Evolutionary conservation across 2,329 filamentous ascomycete genomes (phyloP).

Genomic region (Pseudocercospora ulei): DNA sequence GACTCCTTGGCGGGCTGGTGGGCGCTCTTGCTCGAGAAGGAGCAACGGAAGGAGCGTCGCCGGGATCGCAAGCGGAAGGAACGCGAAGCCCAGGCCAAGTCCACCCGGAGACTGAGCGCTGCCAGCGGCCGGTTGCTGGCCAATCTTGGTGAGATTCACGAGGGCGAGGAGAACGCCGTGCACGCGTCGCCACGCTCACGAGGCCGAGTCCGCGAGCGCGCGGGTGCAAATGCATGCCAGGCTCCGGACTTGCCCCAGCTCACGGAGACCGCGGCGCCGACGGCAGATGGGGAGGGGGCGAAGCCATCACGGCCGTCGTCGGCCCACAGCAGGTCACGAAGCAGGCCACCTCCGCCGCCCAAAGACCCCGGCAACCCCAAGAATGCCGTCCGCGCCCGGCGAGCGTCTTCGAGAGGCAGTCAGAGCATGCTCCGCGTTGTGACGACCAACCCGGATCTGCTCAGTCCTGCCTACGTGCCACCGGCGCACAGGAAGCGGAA

Average conservation of each 20-base stretch:
- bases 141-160: conserved; percentile 67
- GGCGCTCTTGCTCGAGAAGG: conserved; percentile 87
- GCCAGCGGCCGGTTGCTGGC: conserved; percentile 79
- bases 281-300: conserved; percentile 34
- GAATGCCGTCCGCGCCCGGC: conserved; percentile 51
- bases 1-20: conserved; percentile 92
- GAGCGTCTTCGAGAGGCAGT: conserved; percentile 36
- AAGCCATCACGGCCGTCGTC: conserved; percentile 46
- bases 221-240: conserved; percentile 34
- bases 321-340: conserved; percentile 59
- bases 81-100: conserved; percentile 69
- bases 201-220: conserved; percentile 64
- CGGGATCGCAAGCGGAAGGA: conserved; percentile 77
- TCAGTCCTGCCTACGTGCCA: conserved; percentile 45
- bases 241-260: conserved; percentile 69
- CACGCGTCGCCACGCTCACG: conserved; percentile 55
- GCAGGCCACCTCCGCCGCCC: conserved; percentile 70
- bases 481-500: conserved; percentile 40
- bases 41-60: conserved; percentile 72
- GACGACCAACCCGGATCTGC: conserved; percentile 55
- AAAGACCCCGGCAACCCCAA: conserved; percentile 52
- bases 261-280: conserved; percentile 50
- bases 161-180: conserved; percentile 51
- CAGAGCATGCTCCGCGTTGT: conserved; percentile 83
- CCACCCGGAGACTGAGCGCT: conserved; percentile 70